phyloP scores from a whole-genome alignment of 352 stramenopile genomes.

The Bremia lactucae region DNA sequence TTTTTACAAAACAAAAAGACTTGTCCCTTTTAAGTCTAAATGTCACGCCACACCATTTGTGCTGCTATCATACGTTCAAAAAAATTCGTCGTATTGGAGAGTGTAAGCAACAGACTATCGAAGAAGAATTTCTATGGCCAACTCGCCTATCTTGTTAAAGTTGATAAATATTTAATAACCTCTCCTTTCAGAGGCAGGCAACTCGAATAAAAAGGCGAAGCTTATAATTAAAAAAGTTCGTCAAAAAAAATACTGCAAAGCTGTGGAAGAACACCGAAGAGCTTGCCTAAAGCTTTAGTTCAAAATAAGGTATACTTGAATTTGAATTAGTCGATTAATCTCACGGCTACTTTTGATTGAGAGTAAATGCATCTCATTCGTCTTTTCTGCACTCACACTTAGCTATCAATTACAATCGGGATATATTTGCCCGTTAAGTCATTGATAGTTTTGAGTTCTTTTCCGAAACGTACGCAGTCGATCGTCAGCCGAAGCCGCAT shows the following conservation, averaged over 20 bases:
- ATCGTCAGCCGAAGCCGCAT: constrained; percentile 67
- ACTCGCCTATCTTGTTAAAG: constrained; percentile 54
- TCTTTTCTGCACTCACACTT: constrained; percentile 44
- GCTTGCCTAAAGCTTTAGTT: constrained; percentile 73
- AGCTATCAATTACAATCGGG: constrained; percentile 48
- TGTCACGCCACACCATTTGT: background rate
- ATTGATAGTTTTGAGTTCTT: background rate
- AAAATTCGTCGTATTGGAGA: constrained; percentile 39
- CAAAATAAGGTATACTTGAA: constrained; percentile 82
- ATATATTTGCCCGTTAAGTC: background rate
- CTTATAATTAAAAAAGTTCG: constrained; percentile 17
- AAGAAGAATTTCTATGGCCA: constrained; percentile 71
- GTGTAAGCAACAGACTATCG: constrained; percentile 60
- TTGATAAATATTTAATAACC: constrained; percentile 59
- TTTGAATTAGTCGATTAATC: constrained; percentile 81
- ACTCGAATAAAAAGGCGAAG: constrained; percentile 70
- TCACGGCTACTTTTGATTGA: constrained; percentile 76
- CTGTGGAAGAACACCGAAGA: background rate
- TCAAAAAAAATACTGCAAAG: constrained; percentile 1
- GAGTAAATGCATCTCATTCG: constrained; percentile 70
- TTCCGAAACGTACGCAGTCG: constrained; percentile 40
- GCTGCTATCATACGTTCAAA: constrained; percentile 40
- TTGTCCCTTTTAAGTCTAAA: background rate
- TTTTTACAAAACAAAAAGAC: constrained; percentile 22
- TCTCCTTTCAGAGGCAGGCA: constrained; percentile 59